Base-by-base conservation (phyloP, 108 stramenopile species). In the Cyclotella atomus region DNA sequence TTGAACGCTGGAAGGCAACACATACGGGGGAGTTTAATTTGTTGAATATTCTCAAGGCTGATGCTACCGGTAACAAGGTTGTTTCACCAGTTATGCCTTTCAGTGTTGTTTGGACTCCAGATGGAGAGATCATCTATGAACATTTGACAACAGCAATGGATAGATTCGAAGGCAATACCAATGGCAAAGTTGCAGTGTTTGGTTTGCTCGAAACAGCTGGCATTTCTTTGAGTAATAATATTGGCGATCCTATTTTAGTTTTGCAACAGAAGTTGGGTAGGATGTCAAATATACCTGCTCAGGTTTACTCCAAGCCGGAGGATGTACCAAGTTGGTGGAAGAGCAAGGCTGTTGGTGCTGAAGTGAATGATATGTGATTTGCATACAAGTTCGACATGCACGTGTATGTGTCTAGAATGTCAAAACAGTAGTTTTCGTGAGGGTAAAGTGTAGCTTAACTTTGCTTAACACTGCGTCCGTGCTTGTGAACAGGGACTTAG, bases 101-200 rank as follows among this genome's bases (percentile, higher is more conserved):
- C 36, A 59, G 57, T 10, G 65, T 87, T 25, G 69, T 59, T 0
- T 82, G 84, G 57, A 81, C 84, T 46, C 62, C 77, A 1, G 56
- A 82, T 8, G 32, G 46, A n/a, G 77, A 82, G 29, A 29, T 76
- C 3, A 71, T 76, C 45, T 68, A 68, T 59, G 35, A 79, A 0
- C 64, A 41, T 21, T 83, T 78, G 0, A 83, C 83, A 28, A 76
- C 83, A 27, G 82, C 84, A 0, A 73, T 68, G 19, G 86, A 87
- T 65, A 54, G 83, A 21, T 83, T 81, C 54, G 80, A 84, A 20
- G 81, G 71, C 0, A 84, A 79, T 30, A 87, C 86, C 28, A 62
- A 54, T n/a, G 74, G 75, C 0, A 65, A 77, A 17, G 86, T 71
- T 29, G 79, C 81, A 7, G 86, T 70, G 2, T 27, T 82, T 19